phyloP scores from a whole-genome alignment of 1,284 basidiomycete genomes.

The Leccinum fallax region DNA sequence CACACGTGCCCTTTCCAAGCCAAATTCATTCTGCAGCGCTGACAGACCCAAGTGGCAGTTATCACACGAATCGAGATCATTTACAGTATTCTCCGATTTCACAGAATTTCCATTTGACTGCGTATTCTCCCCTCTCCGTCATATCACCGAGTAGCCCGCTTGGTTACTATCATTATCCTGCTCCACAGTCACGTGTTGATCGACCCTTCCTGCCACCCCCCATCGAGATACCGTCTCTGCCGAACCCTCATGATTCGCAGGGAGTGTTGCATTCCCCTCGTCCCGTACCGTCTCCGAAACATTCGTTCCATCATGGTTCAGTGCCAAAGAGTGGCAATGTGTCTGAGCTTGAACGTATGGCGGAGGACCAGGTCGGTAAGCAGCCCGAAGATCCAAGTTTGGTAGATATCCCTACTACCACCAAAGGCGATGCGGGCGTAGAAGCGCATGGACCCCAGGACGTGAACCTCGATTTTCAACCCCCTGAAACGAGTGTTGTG shows the following conservation, averaged over 20 bases:
- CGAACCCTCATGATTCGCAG: slow-evolving; percentile 34
- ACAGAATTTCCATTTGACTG: slow-evolving; percentile 57
- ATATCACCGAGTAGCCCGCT: slow-evolving; percentile 55
- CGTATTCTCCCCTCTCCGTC: slow-evolving; percentile 49
- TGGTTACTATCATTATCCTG: slow-evolving; percentile 29
- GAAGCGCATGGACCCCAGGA: slow-evolving; percentile 11
- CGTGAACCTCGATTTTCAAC: slow-evolving; percentile 9
- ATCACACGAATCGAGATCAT: slow-evolving; percentile 33
- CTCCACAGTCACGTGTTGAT: slow-evolving; percentile 21
- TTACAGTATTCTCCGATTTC: slow-evolving; percentile 63
- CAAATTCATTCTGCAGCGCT: slow-evolving; percentile 10
- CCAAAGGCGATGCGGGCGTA: slow-evolving; percentile 27
- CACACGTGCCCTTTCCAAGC: slow-evolving; percentile 8
- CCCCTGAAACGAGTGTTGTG: slow-evolving; percentile 2
- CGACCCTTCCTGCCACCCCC: slow-evolving; percentile 18
- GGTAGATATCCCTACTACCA: slow-evolving; percentile 37
- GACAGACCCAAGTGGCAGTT: slow-evolving; percentile 11
- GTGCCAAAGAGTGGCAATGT: slow-evolving; percentile 58
- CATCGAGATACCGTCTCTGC: slow-evolving; percentile 24
- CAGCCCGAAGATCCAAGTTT: slow-evolving; percentile 42
- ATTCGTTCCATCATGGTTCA: slow-evolving; percentile 36
- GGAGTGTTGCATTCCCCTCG: slow-evolving; percentile 33
- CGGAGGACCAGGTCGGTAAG: slow-evolving; percentile 50
- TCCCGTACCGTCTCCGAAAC: slow-evolving; percentile 34
- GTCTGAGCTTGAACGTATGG: slow-evolving; percentile 66